phyloP scores from a whole-genome alignment of 768 basidiomycete genomes.

The Tylopilus vinaceipallidus region DNA sequence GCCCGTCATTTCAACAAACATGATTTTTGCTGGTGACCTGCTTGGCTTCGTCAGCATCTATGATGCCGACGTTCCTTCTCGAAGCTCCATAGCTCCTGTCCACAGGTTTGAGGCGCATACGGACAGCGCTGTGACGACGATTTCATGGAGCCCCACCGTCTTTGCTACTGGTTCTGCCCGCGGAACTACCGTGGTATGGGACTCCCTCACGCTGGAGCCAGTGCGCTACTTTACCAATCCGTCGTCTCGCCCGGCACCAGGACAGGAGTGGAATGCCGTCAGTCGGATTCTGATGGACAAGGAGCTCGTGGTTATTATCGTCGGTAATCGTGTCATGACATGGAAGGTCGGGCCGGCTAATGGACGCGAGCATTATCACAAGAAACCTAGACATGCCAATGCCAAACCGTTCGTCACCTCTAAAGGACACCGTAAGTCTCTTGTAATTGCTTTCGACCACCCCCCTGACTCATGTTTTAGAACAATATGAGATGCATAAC shows the following conservation, averaged over 20 bases:
- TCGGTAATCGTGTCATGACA: conserved; percentile 61
- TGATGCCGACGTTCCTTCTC: conserved; percentile 38
- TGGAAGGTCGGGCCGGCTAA: conserved; percentile 60
- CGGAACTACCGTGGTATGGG: conserved; percentile 62
- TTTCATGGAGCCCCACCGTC: conserved; percentile 58
- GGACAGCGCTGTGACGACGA: conserved; percentile 61
- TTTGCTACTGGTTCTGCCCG: conserved; percentile 64
- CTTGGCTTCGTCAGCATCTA: conserved; percentile 66
- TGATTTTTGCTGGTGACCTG: conserved; percentile 63
- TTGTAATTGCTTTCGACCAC: not conserved
- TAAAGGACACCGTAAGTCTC: conserved; percentile 48
- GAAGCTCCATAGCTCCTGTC: conserved; percentile 31
- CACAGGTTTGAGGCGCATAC: conserved; percentile 61
- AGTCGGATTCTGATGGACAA: conserved; percentile 55
- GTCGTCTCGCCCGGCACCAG: conserved; percentile 33
- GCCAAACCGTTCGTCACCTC: conserved; percentile 28
- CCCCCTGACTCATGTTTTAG: conserved; percentile 34
- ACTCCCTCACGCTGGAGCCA: conserved; percentile 58
- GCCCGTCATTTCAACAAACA: conserved; percentile 44
- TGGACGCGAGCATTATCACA: conserved; percentile 25
- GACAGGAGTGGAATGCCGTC: conserved; percentile 43
- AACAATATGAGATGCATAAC: conserved; percentile 59
- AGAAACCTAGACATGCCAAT: conserved; percentile 34
- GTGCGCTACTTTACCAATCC: conserved; percentile 56
- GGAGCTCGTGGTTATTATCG: conserved; percentile 54